Percentiles rank a stretch among this genome's conserved stretches.
Conservation (phyloP, 2,329 filamentous ascomycete genomes). For the Pseudocercospora vitis region DNA sequence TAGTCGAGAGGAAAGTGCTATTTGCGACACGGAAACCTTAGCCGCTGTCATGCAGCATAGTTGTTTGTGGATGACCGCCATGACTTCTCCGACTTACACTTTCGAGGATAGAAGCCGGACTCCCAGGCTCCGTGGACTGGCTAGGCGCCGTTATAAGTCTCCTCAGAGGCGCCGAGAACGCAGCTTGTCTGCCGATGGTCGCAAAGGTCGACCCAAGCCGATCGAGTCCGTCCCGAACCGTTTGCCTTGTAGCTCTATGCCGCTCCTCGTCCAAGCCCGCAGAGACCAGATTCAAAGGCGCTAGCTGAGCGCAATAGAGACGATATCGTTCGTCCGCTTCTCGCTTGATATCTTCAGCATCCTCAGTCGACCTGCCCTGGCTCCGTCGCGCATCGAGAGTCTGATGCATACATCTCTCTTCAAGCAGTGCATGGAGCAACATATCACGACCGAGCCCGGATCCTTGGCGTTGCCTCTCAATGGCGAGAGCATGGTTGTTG, state of each 20-base stretch:
- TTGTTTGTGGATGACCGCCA: too few relatives aligned
- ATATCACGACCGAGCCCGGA: constrained; percentile 33
- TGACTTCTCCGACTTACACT: too few relatives aligned
- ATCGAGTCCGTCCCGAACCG: constrained; percentile 43
- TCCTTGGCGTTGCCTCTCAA: constrained; percentile 14
- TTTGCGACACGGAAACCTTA: too few relatives aligned
- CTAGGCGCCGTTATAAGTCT: constrained; percentile 23
- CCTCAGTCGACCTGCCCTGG: constrained; percentile 7
- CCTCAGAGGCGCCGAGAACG: constrained; percentile 20
- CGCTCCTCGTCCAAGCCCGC: constrained; percentile 41
- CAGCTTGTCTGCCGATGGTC: background rate
- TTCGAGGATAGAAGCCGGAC: constrained; percentile 20
- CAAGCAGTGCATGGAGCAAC: constrained; percentile 48
- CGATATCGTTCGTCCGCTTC: constrained; percentile 43
- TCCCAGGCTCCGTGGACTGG: constrained; percentile 8
- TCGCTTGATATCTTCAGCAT: constrained; percentile 41
- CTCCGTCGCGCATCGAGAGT: constrained; percentile 37
- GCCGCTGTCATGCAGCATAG: too few relatives aligned
- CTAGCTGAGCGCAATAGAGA: constrained; percentile 40
- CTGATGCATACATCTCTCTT: constrained; percentile 45
- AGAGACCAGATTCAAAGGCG: constrained; percentile 39
- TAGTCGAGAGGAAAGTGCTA: too few relatives aligned
- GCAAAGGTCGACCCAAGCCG: constrained; percentile 12
- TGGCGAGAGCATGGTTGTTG: constrained; percentile 12
- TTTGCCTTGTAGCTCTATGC: constrained; percentile 36